Evolutionary conservation across 2,329 filamentous ascomycete species (phyloP), one percentile per base, ranked within the genome.

Genomic region (Didymella exigua): DNA sequence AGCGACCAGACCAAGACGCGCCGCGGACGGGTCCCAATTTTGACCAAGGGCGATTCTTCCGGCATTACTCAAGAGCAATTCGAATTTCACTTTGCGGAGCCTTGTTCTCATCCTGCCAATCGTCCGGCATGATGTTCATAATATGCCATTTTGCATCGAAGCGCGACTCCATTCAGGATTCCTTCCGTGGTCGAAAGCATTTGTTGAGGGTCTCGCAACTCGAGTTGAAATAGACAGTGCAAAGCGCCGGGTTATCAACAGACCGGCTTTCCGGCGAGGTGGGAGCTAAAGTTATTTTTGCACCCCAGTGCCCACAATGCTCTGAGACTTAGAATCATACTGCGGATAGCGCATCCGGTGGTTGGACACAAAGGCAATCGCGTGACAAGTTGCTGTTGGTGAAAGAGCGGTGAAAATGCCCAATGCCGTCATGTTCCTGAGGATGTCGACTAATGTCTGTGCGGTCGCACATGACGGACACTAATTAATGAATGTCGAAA

Each of bases 331-430:
- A 50, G 33, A 46, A 34, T 21, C 30, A 23, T 24, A 27, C 30
- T 18, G 38, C 48, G n/a, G 34, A 34, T 34, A 47, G 33, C 44
- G 33, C n/a, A 44, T 45, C 27, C 30, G 31, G 42, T 55, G 29
- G 18, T 46, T 46, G n/a, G 42, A 37, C 42, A 55, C 36, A 18
- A 55, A 37, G 27, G 38, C 36, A 47, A 16, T 31, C 41, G 46
- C 52, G 36, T 41, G 34, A 50, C 29, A 30, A 45, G 30, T 30
- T 36, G 43, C 49, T 33, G 14, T 14, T 10, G 5, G 8, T 21
- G 37, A 56, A 56, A 56, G 49, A 56, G 54, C 54, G 54, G 54
- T 56, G 48, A 52, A 49, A 49, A 26, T 19, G 30, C 19, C 47
- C 37, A 27, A 42, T 31, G 31, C 23, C 47, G 33, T 51, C 18